Conservation (phyloP, 306 rosid species). For the Alnus rubra region DNA sequence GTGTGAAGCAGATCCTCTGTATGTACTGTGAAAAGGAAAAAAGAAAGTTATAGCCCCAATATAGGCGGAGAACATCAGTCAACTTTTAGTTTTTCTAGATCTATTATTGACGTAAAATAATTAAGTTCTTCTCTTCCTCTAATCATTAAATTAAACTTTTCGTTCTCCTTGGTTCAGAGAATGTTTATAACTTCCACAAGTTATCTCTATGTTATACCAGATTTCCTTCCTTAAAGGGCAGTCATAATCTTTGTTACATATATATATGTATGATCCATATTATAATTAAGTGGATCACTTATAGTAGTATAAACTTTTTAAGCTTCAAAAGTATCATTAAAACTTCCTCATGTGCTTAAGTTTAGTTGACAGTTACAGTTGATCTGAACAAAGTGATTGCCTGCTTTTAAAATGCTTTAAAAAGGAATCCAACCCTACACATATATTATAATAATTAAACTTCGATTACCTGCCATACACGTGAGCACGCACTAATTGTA, state of each 20-base stretch:
- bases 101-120: no score
- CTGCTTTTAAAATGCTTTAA: not conserved
- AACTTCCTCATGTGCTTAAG: not conserved
- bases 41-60: not conserved
- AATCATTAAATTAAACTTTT: not conserved
- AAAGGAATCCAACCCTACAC: no score
- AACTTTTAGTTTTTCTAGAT: not conserved
- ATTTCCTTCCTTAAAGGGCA: not conserved
- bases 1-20: constrained; percentile 10
- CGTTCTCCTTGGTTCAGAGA: not conserved
- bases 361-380: not conserved
- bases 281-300: not conserved
- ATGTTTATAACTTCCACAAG: not conserved
- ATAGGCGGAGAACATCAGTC: not conserved
- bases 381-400: not conserved
- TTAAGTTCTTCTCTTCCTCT: not conserved
- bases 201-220: not conserved
- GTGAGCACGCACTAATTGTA: not conserved
- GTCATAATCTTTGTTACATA: not conserved
- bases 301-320: not conserved
- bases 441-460: not conserved
- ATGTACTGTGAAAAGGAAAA: not conserved
- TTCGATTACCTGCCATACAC: not conserved
- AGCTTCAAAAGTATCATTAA: not conserved
- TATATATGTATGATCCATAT: no score